Evolutionary conservation across 73 alveolate species (phyloP).

Genomic region (Paramecium caudatum): DNA sequence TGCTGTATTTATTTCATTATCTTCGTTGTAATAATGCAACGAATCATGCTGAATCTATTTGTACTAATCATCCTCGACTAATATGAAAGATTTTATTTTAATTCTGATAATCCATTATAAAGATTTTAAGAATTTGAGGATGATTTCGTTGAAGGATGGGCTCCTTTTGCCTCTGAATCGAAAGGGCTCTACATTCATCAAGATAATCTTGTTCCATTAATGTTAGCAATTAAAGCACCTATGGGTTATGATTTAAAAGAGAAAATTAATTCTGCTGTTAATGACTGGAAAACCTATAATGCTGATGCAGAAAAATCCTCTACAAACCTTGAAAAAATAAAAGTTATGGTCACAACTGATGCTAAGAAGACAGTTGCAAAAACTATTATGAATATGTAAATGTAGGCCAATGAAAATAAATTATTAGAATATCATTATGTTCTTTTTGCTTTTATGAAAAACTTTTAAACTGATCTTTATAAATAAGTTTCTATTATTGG

Average conservation of each 20-base stretch:
- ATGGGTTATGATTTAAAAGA: constrained; percentile 67
- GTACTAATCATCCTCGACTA: constrained; percentile 81
- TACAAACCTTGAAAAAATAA: neutral
- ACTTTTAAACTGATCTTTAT: neutral
- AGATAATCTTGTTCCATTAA: neutral
- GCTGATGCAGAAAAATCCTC: constrained; percentile 33
- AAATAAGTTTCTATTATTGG: neutral
- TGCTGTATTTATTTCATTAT: constrained; percentile 74
- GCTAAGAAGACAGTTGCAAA: constrained; percentile 40
- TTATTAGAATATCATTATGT: constrained; percentile 72
- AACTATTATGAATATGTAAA: constrained; percentile 46
- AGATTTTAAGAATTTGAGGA: constrained; percentile 77
- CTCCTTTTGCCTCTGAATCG: constrained; percentile 38
- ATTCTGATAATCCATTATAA: constrained; percentile 80
- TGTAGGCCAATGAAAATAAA: constrained; percentile 67
- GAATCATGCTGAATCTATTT: constrained; percentile 85
- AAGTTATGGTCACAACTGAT: neutral
- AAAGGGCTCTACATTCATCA: constrained; percentile 57
- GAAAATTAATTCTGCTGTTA: neutral
- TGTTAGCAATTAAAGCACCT: constrained; percentile 55
- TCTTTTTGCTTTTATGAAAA: constrained; percentile 75
- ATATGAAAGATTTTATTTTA: constrained; percentile 80
- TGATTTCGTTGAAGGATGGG: constrained; percentile 74
- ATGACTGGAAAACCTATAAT: constrained; percentile 57
- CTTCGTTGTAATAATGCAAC: constrained; percentile 74